Base-by-base conservation (phyloP, 2,329 filamentous ascomycete genomes). In the Fusarium poae region DNA sequence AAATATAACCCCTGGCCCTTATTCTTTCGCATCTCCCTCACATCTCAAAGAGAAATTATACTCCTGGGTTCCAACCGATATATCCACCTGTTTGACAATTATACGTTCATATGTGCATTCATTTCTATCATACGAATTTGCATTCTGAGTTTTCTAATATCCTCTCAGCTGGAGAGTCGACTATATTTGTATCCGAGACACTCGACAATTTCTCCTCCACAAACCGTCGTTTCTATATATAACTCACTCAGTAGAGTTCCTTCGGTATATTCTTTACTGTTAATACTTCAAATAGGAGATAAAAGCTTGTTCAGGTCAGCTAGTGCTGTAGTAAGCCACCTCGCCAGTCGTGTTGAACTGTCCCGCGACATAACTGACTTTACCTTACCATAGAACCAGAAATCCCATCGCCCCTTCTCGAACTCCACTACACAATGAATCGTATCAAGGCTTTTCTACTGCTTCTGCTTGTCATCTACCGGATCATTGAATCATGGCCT, bases 41-140 rank as follows among this genome's bases (percentile, higher is more conserved):
- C 13, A 7, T 29, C 2, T 6, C 2, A n/a, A 3, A n/a, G 29
- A 20, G 2, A 8, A 9, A 4, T 27, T 44, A 27, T 27, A 3
- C 11, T 13, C n/a, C 6, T 20, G 4, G 4, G 8, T 9, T 29
- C 1, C 11, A 15, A 13, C 6, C 0, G 1, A 20, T 15, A 1
- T 3, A 20, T 44, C 1, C 10, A 3, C 20, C 2, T 13, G 6
- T 6, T 7, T 2, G 3, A 0, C 11, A 11, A 6, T 6, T 20
- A 29, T 7, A 13, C 13, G 3, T 0, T 11, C 18, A 2, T 6
- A 13, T 44, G 2, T 0, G 12, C 18, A 27, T 8, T 0, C 2
- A 7, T 18, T 40, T 11, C 16, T 43, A 11, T 6, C 15, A 23
- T 6, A 18, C 9, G 1, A 8, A 12, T 27, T 6, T 27, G 2